phyloP scores from a whole-genome alignment of 225 moss, liverwort and hornwort genomes.

The Pseudisothecium myosuroides region DNA sequence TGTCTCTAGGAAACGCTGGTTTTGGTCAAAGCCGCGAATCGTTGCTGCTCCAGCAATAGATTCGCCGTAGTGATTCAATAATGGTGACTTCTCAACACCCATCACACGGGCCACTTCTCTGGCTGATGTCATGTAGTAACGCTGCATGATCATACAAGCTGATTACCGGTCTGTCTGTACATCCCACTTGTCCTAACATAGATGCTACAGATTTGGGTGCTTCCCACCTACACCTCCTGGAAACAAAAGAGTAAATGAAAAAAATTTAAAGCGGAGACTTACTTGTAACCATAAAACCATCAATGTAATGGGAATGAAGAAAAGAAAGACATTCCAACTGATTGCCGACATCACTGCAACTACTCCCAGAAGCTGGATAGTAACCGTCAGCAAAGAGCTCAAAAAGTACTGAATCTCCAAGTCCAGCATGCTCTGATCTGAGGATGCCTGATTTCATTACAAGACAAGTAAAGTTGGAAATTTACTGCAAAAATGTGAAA shows the following conservation, averaged over 20 bases:
- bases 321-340: slow-evolving; percentile 57
- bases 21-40: slow-evolving; percentile 74
- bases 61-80: slow-evolving; percentile 89
- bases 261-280: neutral
- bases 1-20: slow-evolving; percentile 53
- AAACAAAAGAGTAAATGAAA: neutral
- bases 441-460: slow-evolving; percentile 50
- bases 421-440: slow-evolving; percentile 78
- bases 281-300: slow-evolving; percentile 58
- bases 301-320: slow-evolving; percentile 46
- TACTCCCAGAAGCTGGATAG: slow-evolving; percentile 51
- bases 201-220: neutral
- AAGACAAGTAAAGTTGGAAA: neutral
- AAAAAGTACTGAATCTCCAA: slow-evolving; percentile 31
- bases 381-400: slow-evolving; percentile 29
- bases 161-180: neutral
- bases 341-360: slow-evolving; percentile 63
- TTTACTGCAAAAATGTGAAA: neutral
- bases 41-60: slow-evolving; percentile 88
- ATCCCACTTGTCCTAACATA: neutral
- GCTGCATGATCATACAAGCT: slow-evolving; percentile 34
- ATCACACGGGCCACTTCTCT: slow-evolving; percentile 66
- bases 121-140: slow-evolving; percentile 73
- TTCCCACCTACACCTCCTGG: neutral
- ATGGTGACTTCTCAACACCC: slow-evolving; percentile 66